phyloP scores from a whole-genome alignment of 1,284 basidiomycete species.

The Waitea zeae region DNA sequence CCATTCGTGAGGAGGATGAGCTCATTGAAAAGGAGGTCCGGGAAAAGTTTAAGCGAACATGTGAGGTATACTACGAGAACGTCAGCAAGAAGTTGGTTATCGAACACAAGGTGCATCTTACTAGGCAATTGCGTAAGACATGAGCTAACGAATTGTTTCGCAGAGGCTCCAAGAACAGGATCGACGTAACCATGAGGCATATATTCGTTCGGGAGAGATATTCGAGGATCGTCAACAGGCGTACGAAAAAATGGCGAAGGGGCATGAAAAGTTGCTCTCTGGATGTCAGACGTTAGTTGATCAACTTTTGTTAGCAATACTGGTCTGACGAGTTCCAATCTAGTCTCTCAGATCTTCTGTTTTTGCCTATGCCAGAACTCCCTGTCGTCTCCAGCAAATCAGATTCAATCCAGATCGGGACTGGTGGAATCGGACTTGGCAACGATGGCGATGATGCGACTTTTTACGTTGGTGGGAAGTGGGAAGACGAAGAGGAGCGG shows the following conservation, averaged over 20 bases:
- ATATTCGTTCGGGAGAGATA: constrained; percentile 96
- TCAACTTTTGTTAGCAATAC: neutral
- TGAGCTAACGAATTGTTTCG: constrained; percentile 1
- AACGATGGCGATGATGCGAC: constrained; percentile 39
- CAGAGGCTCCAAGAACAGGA: constrained; percentile 94
- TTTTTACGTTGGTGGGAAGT: constrained; percentile 60
- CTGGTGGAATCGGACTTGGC: constrained; percentile 22
- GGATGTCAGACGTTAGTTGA: constrained; percentile 65
- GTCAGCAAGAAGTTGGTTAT: constrained; percentile 83
- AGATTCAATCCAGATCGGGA: constrained; percentile 65
- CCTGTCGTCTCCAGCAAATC: constrained; percentile 66
- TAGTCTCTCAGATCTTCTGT: constrained; percentile 80
- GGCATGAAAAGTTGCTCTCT: constrained; percentile 79
- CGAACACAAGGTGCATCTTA: constrained; percentile 66
- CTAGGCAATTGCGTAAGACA: constrained; percentile 1
- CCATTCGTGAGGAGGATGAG: constrained; percentile 42
- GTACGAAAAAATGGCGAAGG: constrained; percentile 95
- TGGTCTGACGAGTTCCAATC: neutral
- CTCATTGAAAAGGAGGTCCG: constrained; percentile 72
- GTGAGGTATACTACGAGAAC: constrained; percentile 84
- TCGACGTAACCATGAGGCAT: constrained; percentile 91
- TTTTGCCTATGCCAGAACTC: constrained; percentile 64
- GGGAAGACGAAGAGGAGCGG: constrained; percentile 97
- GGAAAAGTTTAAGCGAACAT: constrained; percentile 83
- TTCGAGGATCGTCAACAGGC: constrained; percentile 98